A percentile compares a stretch with the other conserved stretches of the same genome.
Conservation (phyloP, 495 filamentous ascomycete genomes). For the Endocarpon pusillum region DNA sequence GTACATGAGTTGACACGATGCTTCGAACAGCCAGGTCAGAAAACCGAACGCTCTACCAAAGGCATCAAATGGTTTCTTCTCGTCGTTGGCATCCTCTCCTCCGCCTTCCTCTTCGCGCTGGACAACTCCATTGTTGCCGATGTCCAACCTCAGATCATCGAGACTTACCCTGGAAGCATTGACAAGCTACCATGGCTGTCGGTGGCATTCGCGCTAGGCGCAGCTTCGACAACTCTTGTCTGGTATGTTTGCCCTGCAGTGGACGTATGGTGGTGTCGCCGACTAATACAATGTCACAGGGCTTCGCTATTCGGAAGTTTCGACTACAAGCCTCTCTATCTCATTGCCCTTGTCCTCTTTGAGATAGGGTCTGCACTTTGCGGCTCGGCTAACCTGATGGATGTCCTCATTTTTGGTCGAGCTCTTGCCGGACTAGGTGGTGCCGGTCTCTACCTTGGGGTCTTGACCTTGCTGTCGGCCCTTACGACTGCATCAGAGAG, state of each 20-base stretch:
- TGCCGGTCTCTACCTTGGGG: constrained; percentile 33
- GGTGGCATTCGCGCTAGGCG: constrained; percentile 34
- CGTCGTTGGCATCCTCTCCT: constrained; percentile 27
- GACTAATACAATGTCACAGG: background rate
- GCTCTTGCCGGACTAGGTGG: constrained; percentile 24
- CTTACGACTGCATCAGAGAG: constrained; percentile 28
- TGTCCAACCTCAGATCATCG: constrained; percentile 35
- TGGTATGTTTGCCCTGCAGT: constrained; percentile 12
- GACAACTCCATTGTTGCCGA: constrained; percentile 48
- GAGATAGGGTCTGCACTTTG: constrained; percentile 17
- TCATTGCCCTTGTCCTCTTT: constrained; percentile 13
- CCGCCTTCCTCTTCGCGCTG: constrained; percentile 35
- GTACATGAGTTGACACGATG: too few relatives aligned
- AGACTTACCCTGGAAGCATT: constrained; percentile 25
- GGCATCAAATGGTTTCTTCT: constrained; percentile 23
- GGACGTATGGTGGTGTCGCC: background rate
- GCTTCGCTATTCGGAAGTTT: constrained; percentile 8
- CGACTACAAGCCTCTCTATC: constrained; percentile 17
- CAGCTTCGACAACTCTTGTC: constrained; percentile 18
- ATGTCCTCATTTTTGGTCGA: constrained; percentile 18
- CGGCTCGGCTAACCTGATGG: constrained; percentile 17
- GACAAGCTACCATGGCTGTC: constrained; percentile 39
- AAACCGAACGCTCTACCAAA: too few relatives aligned
- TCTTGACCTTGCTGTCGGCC: constrained; percentile 25
- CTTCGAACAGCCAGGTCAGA: too few relatives aligned